These are phyloP conservation scores for Thermochaetoides thermophila DNA, from an alignment of 495 filamentous ascomycete genomes.

Conservation along the genomic window DNA sequence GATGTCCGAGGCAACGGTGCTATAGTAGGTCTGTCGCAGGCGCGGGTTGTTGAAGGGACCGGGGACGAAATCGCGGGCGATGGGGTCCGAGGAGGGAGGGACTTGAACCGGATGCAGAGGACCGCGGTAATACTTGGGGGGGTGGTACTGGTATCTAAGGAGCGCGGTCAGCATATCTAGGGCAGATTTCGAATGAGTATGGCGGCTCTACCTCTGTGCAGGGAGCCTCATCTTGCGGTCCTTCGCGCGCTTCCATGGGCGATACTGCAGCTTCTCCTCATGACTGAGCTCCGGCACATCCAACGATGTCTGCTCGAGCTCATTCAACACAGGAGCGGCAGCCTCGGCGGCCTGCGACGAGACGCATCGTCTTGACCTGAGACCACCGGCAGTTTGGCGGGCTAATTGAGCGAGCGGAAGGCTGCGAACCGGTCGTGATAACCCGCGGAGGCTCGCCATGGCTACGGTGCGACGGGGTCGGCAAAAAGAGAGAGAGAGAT, in stretches of 20 bases:
- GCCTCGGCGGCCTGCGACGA: conserved; percentile 19
- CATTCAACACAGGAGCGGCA: conserved; percentile 13
- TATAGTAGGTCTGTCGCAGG: conserved; percentile 77
- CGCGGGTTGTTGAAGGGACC: conserved; percentile 85
- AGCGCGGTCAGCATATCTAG: neutral
- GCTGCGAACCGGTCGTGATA: conserved; percentile 15
- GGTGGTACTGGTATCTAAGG: conserved; percentile 73
- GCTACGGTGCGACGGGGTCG: too few relatives aligned
- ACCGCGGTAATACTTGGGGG: conserved; percentile 86
- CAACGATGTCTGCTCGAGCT: conserved; percentile 28
- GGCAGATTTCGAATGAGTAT: neutral
- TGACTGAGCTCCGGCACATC: conserved; percentile 15
- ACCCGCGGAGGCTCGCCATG: conserved; percentile 22
- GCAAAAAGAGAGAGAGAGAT: too few relatives aligned
- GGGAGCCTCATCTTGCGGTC: conserved; percentile 26
- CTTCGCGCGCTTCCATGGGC: conserved; percentile 29
- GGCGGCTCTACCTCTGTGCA: conserved; percentile 18
- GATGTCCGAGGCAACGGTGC: conserved; percentile 76
- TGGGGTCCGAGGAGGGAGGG: conserved; percentile 66
- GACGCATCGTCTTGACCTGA: conserved; percentile 19
- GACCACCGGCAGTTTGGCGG: conserved; percentile 8
- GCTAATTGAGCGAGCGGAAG: conserved; percentile 15
- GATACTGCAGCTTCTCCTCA: conserved; percentile 20
- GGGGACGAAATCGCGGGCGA: conserved; percentile 77
- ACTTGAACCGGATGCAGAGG: conserved; percentile 85